phyloP scores from a whole-genome alignment of 2,329 filamentous ascomycete species.

The Dactylellina sp. region DNA sequence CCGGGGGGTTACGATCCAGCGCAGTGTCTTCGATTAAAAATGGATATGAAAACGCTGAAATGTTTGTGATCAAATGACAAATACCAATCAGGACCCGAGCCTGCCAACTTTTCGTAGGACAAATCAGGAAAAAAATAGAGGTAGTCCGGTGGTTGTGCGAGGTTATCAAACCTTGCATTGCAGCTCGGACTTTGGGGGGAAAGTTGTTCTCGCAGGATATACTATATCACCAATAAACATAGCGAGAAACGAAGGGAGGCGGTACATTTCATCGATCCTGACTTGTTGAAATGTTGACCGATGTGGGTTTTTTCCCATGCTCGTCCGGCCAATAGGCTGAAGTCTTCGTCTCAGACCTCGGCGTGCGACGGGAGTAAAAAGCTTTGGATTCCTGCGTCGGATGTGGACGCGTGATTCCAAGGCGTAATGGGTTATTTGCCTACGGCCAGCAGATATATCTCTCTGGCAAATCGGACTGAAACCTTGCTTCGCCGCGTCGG shows the following conservation, averaged over 20 bases:
- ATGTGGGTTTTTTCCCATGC: slow-evolving; percentile 28
- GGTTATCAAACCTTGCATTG: slow-evolving; percentile 50
- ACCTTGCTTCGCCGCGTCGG: slow-evolving; percentile 57
- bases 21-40: background rate
- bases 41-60: slow-evolving; percentile 6
- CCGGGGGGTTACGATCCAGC: slow-evolving; percentile 4
- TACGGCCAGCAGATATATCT: background rate
- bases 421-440: slow-evolving; percentile 42
- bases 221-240: slow-evolving; percentile 15
- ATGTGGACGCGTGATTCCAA: slow-evolving; percentile 56
- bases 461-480: slow-evolving; percentile 39
- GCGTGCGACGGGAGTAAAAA: slow-evolving; percentile 11
- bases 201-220: too few relatives aligned
- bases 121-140: slow-evolving; percentile 45
- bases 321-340: slow-evolving; percentile 48
- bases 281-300: slow-evolving; percentile 33
- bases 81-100: slow-evolving; percentile 46
- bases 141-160: slow-evolving; percentile 8
- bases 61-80: slow-evolving; percentile 54
- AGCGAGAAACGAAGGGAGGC: slow-evolving; percentile 34
- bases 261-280: slow-evolving; percentile 17
- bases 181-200: too few relatives aligned
- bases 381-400: slow-evolving; percentile 42
- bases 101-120: slow-evolving; percentile 37
- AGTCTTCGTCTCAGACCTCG: slow-evolving; percentile 15